Evolutionary conservation across 192 early-diverging fungal genomes (phyloP), one percentile per base, ranked within the genome.

Genomic region (Coemansia sp.): DNA sequence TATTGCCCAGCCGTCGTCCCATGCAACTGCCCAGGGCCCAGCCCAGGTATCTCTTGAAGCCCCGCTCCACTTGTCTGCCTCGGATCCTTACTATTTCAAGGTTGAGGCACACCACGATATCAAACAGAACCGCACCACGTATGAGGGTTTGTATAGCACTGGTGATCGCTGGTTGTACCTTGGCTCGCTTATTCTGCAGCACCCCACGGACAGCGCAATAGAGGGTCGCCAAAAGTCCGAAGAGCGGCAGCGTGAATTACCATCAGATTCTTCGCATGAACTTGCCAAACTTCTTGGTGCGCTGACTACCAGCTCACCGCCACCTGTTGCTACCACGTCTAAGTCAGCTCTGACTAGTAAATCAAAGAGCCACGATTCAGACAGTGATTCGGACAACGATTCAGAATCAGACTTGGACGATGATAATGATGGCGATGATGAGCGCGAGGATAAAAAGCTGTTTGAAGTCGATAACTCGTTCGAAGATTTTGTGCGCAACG

Each of bases 31-130:
- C 5, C 51, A 67, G 25, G 64, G 67, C 6, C 67, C 64, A 28
- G 33, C 49, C 46, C 73, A 70, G 11, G 64, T 66, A 2, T 35
- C 63, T 21, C 56, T 77, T 3, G 67, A 77, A 50, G 9, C 49
- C 11, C 48, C 40, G 2, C 59, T 77, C 2, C 51, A 67, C 0
- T 35, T 69, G 1, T 56, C 65, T n/a, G 33, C 59, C 12, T n/a
- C 59, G 0, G 43, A 27, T 14, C 64, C 67, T 0, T 70, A 77
- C 40, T 65, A 70, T 32, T 77, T 77, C 42, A 77, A 77, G 48
- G 67, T 77, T 52, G 67, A 69, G 45, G 73, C 73, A 0, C 73
- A 77, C 53, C 73, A 77, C 31, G 67, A 77, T 40, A 43, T 77
- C 24, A 31, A 38, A 25, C 54, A 59, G 19, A 77, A 77, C 49